Percentiles rank a stretch among this genome's conserved stretches.
These are phyloP conservation scores for Mycena pura DNA, from an alignment of 768 basidiomycete species.

Conservation along the genomic window DNA sequence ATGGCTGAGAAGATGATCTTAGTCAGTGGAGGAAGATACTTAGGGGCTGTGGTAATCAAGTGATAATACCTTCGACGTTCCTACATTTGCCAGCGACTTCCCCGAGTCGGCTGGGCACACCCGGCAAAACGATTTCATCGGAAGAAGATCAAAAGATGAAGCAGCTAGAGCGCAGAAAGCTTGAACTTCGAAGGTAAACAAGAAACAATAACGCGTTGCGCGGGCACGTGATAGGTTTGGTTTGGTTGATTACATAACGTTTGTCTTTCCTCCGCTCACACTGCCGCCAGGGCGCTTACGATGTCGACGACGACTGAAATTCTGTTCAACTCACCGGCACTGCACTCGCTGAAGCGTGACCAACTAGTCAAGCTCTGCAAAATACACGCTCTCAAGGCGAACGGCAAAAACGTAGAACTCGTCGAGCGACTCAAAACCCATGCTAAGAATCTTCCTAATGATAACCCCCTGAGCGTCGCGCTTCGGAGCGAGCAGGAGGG, in stretches of 20 bases:
- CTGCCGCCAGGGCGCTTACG: not conserved
- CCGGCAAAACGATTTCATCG: no score
- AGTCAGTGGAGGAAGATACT: no score
- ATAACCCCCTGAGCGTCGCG: slow-evolving; percentile 62
- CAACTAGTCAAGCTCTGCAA: slow-evolving; percentile 89
- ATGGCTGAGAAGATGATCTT: no score
- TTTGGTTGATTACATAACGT: not conserved
- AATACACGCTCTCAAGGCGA: slow-evolving; percentile 78
- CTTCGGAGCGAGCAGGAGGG: slow-evolving; percentile 51
- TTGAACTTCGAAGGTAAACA: no score
- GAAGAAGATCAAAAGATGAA: no score
- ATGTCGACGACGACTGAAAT: slow-evolving; percentile 80
- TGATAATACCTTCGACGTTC: no score
- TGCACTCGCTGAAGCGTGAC: slow-evolving; percentile 83
- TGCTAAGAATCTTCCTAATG: slow-evolving; percentile 66
- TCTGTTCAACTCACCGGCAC: slow-evolving; percentile 82
- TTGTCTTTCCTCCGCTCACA: not conserved
- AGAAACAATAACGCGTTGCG: no score
- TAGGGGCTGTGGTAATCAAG: no score
- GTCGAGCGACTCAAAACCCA: slow-evolving; percentile 72
- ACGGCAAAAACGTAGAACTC: slow-evolving; percentile 80
- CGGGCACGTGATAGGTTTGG: no score
- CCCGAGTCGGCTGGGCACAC: no score
- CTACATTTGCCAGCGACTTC: no score
- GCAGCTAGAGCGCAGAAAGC: no score